A percentile compares a stretch with the other conserved stretches of the same genome.
phyloP scores from a whole-genome alignment of 306 rosid species.

The Castanospermum australe region DNA sequence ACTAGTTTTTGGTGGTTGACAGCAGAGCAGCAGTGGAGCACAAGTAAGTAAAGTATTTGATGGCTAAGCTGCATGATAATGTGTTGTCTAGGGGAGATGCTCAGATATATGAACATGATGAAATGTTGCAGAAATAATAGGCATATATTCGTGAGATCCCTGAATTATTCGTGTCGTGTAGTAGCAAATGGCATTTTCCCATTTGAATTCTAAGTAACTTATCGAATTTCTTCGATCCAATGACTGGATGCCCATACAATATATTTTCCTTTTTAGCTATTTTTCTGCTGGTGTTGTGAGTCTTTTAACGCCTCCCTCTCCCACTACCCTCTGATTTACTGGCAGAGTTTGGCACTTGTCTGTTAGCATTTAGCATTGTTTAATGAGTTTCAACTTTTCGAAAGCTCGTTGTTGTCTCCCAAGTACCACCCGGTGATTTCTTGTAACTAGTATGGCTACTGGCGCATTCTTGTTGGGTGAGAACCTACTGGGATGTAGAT shows the following conservation, averaged over 20 bases:
- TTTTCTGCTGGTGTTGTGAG: neutral
- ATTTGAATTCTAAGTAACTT: too few species aligned
- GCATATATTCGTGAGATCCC: neutral
- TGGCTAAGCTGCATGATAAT: neutral
- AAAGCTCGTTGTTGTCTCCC: neutral
- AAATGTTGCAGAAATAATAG: constrained; percentile 18
- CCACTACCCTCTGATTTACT: neutral
- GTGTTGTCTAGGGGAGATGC: neutral
- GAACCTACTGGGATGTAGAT: neutral
- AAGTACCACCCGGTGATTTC: neutral
- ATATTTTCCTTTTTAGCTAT: neutral
- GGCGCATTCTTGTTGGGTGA: neutral
- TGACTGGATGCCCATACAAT: neutral
- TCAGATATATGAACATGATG: constrained; percentile 4
- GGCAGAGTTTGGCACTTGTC: neutral
- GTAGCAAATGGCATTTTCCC: neutral
- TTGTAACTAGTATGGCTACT: neutral
- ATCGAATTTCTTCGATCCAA: neutral
- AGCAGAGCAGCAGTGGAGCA: neutral
- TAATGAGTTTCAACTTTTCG: neutral
- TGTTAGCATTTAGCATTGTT: neutral
- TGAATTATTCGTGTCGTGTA: neutral
- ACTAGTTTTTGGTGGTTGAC: neutral
- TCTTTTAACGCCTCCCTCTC: neutral
- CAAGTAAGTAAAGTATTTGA: neutral